phyloP scores from a whole-genome alignment of 768 basidiomycete genomes.

The Mycena amicta region DNA sequence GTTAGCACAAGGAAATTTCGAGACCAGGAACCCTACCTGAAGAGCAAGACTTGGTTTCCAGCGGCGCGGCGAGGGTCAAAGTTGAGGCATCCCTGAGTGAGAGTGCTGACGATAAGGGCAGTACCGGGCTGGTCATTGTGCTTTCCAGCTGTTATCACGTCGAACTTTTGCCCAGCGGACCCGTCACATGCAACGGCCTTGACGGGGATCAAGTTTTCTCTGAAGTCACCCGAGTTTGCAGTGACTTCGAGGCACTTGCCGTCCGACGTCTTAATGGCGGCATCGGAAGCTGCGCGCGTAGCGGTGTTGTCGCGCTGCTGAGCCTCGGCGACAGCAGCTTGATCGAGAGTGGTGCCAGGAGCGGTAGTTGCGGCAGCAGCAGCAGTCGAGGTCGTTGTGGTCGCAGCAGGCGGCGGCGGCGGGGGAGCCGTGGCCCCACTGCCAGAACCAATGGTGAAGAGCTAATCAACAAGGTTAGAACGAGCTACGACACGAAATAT shows the following conservation, averaged over 20 bases:
- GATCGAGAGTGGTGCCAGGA: constrained; percentile 8
- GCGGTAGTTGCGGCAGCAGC: constrained; percentile 5
- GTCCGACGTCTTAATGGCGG: constrained; percentile 15
- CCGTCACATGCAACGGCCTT: constrained; percentile 18
- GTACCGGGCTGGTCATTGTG: constrained; percentile 23
- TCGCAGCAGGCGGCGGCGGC: not conserved
- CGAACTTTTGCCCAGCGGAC: constrained; percentile 21
- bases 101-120: constrained; percentile 24
- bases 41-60: constrained; percentile 23
- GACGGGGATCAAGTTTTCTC: constrained; percentile 26
- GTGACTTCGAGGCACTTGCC: constrained; percentile 23
- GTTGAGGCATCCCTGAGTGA: constrained; percentile 27
- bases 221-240: constrained; percentile 24
- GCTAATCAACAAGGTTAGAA: not conserved
- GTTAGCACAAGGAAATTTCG: not conserved
- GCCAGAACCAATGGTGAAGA: not conserved
- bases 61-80: constrained; percentile 24
- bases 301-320: constrained; percentile 24
- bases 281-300: constrained; percentile 17
- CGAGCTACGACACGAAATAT: not conserved
- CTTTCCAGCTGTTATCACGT: constrained; percentile 25
- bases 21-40: not conserved
- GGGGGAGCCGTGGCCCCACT: not conserved
- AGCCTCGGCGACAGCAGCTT: constrained; percentile 21
- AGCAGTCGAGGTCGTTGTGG: constrained; percentile 2